These are phyloP conservation scores for Saccharum spontaneum DNA, from an alignment of 176 grass and related monocot species.

Conservation along the genomic window DNA sequence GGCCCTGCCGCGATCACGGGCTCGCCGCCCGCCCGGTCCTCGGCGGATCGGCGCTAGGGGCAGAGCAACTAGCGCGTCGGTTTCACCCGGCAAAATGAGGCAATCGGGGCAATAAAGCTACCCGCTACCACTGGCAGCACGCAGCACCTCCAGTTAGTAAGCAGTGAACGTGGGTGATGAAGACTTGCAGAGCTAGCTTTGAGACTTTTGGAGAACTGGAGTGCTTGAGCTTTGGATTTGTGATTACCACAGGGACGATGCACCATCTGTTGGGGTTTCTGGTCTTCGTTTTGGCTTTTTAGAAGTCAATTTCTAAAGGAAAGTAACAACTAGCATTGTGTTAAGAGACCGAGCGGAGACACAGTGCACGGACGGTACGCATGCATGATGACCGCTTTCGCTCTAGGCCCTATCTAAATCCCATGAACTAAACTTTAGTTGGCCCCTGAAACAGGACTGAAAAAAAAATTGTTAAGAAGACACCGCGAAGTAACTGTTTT, in stretches of 20 bases:
- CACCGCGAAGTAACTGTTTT: background rate
- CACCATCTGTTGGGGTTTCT: background rate
- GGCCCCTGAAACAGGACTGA: background rate
- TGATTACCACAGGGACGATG: background rate
- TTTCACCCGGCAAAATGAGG: constrained; percentile 1
- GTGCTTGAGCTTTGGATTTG: background rate
- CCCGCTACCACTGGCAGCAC: background rate
- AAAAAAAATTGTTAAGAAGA: background rate
- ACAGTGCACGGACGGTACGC: no score
- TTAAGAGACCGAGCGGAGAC: no score
- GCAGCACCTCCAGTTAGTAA: background rate
- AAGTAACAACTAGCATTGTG: no score
- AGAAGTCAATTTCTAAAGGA: background rate
- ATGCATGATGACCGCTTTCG: no score
- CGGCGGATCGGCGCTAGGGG: background rate
- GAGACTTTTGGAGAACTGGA: background rate
- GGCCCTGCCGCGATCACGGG: background rate
- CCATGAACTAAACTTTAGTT: no score
- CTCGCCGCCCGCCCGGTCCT: background rate
- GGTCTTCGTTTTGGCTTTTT: background rate
- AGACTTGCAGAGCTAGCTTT: background rate
- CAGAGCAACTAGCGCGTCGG: background rate
- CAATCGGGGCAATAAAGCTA: background rate
- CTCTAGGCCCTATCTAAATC: background rate
- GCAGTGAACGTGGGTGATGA: background rate